These are phyloP conservation scores for Globisporangium megalacanthum DNA, from an alignment of 352 stramenopile genomes.

Conservation along the genomic window DNA sequence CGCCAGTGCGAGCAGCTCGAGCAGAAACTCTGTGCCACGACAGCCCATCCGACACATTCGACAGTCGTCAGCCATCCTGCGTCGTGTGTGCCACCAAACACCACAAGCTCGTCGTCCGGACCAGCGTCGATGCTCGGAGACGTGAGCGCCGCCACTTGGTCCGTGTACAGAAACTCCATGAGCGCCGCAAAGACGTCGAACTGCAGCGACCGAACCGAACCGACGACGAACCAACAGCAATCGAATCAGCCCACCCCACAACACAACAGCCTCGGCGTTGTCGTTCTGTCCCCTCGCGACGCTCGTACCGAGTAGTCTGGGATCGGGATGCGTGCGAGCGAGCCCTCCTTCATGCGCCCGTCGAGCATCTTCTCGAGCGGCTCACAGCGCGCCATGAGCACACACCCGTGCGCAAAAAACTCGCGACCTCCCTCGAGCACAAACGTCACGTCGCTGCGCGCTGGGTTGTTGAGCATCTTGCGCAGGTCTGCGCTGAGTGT, in stretches of 20 bases:
- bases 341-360: slow-evolving; percentile 79
- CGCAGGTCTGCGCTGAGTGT: slow-evolving; percentile 72
- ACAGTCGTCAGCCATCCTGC: too few species aligned
- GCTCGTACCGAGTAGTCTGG: slow-evolving; percentile 62
- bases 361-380: slow-evolving; percentile 90
- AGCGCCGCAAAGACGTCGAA: slow-evolving; percentile 76
- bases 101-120: slow-evolving; percentile 12
- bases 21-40: slow-evolving; percentile 47
- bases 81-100: too few species aligned
- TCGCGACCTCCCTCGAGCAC: slow-evolving; percentile 52
- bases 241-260: neutral
- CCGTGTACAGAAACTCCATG: slow-evolving; percentile 89
- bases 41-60: too few species aligned
- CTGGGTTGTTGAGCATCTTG: slow-evolving; percentile 81
- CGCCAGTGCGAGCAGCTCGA: slow-evolving; percentile 77
- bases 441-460: slow-evolving; percentile 80
- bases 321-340: slow-evolving; percentile 56
- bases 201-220: slow-evolving; percentile 30
- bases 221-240: neutral
- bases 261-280: too few species aligned
- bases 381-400: slow-evolving; percentile 86
- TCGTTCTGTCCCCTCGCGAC: too few species aligned
- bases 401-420: slow-evolving; percentile 79
- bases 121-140: slow-evolving; percentile 32
- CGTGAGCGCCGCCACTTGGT: slow-evolving; percentile 50